These are phyloP conservation scores for Phaffia tasmanica DNA, from an alignment of 768 basidiomycete genomes.

Conservation along the genomic window DNA sequence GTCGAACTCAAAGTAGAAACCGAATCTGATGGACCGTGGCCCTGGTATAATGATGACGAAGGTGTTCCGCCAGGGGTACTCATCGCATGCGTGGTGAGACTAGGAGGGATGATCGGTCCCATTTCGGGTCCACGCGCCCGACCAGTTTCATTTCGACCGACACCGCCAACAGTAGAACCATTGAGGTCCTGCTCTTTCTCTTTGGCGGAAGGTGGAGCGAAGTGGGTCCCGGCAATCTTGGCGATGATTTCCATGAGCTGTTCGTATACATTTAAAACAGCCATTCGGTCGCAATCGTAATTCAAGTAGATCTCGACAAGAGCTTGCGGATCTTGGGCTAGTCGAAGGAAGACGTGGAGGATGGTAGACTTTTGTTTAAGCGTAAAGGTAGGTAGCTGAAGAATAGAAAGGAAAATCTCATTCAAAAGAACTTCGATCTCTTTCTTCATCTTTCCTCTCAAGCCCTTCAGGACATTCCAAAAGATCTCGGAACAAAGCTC, in stretches of 20 bases:
- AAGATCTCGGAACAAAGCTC: constrained; percentile 98
- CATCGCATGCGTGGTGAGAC: constrained; percentile 49
- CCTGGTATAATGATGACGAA: neutral
- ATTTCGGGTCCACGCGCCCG: constrained; percentile 13
- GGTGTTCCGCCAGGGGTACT: neutral
- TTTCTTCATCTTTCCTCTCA: constrained; percentile 98
- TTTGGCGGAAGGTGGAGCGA: constrained; percentile 30
- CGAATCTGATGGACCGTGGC: neutral
- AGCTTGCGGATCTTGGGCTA: constrained; percentile 94
- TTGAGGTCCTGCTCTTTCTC: constrained; percentile 3
- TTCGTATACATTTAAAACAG: constrained; percentile 94
- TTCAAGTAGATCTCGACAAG: constrained; percentile 97
- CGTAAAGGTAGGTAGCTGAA: constrained; percentile 95
- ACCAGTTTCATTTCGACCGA: constrained; percentile 21
- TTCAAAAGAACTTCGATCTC: constrained; percentile 97
- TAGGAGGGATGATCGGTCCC: constrained; percentile 47
- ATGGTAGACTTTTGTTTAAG: constrained; percentile 90
- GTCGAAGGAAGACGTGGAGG: constrained; percentile 64
- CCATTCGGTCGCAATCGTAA: constrained; percentile 94
- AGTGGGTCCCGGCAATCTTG: constrained; percentile 62
- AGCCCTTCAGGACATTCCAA: constrained; percentile 85
- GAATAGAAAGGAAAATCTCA: constrained; percentile 95
- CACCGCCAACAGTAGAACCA: constrained; percentile 13
- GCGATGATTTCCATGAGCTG: constrained; percentile 95
- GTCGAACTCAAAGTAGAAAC: neutral